Evolutionary conservation across 2,329 filamentous ascomycete genomes (phyloP).

Genomic region (Exophiala mesophila): DNA sequence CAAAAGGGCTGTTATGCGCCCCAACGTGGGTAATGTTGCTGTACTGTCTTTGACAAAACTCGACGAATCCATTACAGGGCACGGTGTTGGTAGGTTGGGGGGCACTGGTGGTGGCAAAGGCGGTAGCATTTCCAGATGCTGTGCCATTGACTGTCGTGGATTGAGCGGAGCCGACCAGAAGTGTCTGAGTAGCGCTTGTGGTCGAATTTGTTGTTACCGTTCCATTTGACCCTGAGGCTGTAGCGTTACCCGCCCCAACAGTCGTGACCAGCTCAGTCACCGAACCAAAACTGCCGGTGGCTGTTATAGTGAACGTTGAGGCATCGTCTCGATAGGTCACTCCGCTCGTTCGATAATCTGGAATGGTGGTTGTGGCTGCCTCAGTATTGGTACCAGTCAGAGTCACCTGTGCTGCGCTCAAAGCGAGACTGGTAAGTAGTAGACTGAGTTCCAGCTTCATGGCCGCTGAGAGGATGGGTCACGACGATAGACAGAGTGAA

Average conservation of each 20-base stretch:
- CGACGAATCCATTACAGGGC: constrained; percentile 72
- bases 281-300: constrained; percentile 25
- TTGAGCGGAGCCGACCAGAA: constrained; percentile 37
- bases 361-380: constrained; percentile 19
- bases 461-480: no score
- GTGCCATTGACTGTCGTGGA: constrained; percentile 44
- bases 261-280: constrained; percentile 22
- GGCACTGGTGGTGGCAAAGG: constrained; percentile 41
- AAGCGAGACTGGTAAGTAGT: background rate
- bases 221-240: constrained; percentile 18
- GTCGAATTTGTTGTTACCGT: constrained; percentile 32
- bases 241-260: constrained; percentile 20
- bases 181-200: constrained; percentile 31
- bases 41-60: constrained; percentile 72
- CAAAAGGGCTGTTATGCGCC: constrained; percentile 78
- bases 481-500: no score
- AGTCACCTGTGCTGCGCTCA: background rate
- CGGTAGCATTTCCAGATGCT: constrained; percentile 42
- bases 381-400: constrained; percentile 10
- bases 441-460: background rate
- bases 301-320: constrained; percentile 28
- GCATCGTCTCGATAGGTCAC: constrained; percentile 25
- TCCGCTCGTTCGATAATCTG: constrained; percentile 28
- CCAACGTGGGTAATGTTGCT: constrained; percentile 75
- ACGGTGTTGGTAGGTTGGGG: constrained; percentile 62